Evolutionary conservation across 228 moss, liverwort and hornwort genomes (phyloP), one percentile per base, ranked within the genome.

Genomic region (Sphagnum magellanicum): DNA sequence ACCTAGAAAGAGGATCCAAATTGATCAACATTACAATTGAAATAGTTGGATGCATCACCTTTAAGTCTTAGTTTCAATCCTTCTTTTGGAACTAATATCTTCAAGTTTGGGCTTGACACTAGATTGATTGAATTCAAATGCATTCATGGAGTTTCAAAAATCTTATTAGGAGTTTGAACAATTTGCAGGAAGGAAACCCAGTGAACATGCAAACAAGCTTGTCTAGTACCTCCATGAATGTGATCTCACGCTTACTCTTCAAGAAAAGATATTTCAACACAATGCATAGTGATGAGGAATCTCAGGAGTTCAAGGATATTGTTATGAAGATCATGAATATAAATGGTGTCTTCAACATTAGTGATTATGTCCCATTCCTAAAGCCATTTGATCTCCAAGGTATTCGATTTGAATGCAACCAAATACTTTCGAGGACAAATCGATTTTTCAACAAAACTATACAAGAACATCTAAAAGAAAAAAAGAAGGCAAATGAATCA

Each of bases 311-410:
- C 14, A 61, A 53, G 9, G 63, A 70, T 51, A 17, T 70, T n/a
- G 10, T n/a, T 5, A 52, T 46, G 4, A 51, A 11, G 16, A 0
- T 13, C 6, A 46, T 51, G 70, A 16, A 52, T 6, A 13, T 70
- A 7, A 11, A 12, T 5, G 70, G 70, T 4, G n/a, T 52, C 6
- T 62, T 70, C 52, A 61, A 70, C 32, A 5, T 70, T 6, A 46
- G 70, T 52, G 70, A 70, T 52, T 62, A 17, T 7, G 32, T 70
- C 5, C 70, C 70, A 6, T 70, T 51, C 52, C 70, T 70, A 6
- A 63, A 70, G 61, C 70, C 70, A 4, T 63, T 70, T n/a, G 70
- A 70, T 63, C 5, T 70, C 4, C 70, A 70, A 63, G 70, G 51
- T 49, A 61, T 61, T 63, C 32, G 52, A 61, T 46, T 52, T 8